Conservation (phyloP, 495 filamentous ascomycete species). For the Annulohypoxylon nitens region DNA sequence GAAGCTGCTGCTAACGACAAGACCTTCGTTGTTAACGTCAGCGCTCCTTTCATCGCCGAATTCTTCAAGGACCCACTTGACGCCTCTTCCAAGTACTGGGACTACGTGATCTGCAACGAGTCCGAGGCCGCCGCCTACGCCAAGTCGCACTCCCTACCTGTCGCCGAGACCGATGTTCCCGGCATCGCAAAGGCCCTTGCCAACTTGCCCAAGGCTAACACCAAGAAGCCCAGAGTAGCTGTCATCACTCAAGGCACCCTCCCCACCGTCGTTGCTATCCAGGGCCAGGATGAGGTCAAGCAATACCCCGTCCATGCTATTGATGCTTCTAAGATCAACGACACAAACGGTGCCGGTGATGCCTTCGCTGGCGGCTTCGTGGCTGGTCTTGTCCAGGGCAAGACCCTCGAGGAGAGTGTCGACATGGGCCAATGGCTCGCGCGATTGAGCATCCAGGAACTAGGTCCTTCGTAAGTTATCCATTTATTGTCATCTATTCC, state of each 20-base stretch:
- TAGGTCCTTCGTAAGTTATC: slow-evolving; percentile 89
- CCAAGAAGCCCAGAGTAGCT: slow-evolving; percentile 79
- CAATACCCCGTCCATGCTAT: slow-evolving; percentile 85
- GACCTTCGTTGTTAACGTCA: slow-evolving; percentile 88
- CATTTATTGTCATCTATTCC: not conserved
- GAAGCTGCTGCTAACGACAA: slow-evolving; percentile 91
- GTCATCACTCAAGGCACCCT: slow-evolving; percentile 95
- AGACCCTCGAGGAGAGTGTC: slow-evolving; percentile 77
- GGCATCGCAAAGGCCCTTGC: slow-evolving; percentile 90
- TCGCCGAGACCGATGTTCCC: slow-evolving; percentile 78
- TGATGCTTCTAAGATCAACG: slow-evolving; percentile 79
- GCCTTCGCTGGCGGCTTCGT: slow-evolving; percentile 96
- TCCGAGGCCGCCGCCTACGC: slow-evolving; percentile 90
- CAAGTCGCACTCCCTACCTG: slow-evolving; percentile 74
- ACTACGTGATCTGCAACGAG: slow-evolving; percentile 98
- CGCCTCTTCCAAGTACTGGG: slow-evolving; percentile 86
- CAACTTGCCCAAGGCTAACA: slow-evolving; percentile 90
- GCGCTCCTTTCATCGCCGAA: slow-evolving; percentile 93
- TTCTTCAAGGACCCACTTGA: slow-evolving; percentile 98
- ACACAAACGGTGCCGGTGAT: slow-evolving; percentile 97
- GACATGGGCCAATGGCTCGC: slow-evolving; percentile 98
- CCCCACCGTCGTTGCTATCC: slow-evolving; percentile 83
- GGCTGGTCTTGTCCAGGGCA: slow-evolving; percentile 87
- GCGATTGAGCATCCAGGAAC: slow-evolving; percentile 87
- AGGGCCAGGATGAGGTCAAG: slow-evolving; percentile 76